Conservation (phyloP, 345 rosid species). For the Arabis alpina region DNA sequence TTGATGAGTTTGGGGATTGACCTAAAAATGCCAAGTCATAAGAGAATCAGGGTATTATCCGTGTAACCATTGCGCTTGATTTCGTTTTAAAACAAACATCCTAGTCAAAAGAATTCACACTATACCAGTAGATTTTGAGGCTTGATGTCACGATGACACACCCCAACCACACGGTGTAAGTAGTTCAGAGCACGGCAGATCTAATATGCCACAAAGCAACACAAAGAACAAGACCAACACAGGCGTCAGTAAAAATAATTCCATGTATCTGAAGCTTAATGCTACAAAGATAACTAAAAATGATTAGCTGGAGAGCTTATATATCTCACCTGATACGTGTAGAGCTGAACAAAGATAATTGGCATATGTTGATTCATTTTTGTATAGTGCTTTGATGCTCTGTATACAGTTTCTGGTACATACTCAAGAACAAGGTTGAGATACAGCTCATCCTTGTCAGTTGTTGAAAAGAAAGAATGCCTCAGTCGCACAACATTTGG, state of each 20-base stretch:
- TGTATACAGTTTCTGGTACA: constrained; percentile 86
- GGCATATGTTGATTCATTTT: constrained; percentile 91
- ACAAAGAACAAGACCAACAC: constrained; percentile 68
- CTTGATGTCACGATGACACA: constrained; percentile 98
- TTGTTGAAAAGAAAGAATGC: constrained; percentile 91
- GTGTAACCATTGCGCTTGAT: too few species aligned
- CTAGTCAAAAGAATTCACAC: constrained; percentile 20
- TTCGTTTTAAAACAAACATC: constrained; percentile 5
- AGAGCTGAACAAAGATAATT: constrained; percentile 78
- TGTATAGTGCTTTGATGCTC: constrained; percentile 77
- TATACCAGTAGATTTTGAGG: constrained; percentile 96
- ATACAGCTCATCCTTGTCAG: constrained; percentile 87
- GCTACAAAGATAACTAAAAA: constrained; percentile 21
- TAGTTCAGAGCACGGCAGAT: constrained; percentile 95
- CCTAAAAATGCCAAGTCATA: constrained; percentile 54
- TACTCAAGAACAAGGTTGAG: constrained; percentile 96
- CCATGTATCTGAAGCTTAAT: constrained; percentile 11
- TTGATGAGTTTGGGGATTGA: constrained; percentile 85
- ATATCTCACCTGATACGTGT: constrained; percentile 77
- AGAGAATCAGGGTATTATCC: constrained; percentile 6
- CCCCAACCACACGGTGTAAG: constrained; percentile 85
- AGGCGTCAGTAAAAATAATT: constrained; percentile 46
- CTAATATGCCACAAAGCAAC: constrained; percentile 65
- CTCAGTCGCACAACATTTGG: constrained; percentile 83
- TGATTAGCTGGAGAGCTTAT: constrained; percentile 7